Base-by-base conservation (phyloP, 257 asterid genomes). In the Hygrophila difformis region DNA sequence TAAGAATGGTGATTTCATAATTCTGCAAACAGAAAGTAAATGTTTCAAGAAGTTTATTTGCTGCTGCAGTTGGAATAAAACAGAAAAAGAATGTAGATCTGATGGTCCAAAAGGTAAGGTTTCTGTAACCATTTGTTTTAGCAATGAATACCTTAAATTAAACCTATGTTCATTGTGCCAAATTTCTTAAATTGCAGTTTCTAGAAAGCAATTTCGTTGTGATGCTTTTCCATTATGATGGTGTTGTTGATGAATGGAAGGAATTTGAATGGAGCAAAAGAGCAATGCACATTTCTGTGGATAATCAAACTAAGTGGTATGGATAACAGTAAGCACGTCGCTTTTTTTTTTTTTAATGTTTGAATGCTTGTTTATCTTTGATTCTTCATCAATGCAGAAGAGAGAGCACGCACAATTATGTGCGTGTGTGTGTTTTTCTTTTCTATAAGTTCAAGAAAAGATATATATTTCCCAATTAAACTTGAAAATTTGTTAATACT, bases 161-260 rank as follows among this genome's bases (percentile, higher is more conserved):
- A 18, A 40, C 47, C 48, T 56, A 44, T 52, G 18, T 41, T 36
- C 5, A 26, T 29, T 13, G 12, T 0, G 23, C 15, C 51, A 12
- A 18, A 16, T 1, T 8, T 20, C 28, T 36, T 14, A 33, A 58
- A 37, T 28, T 57, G 62, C 83, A 86, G 96, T 87, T 87, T 67
- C 57, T 87, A 12, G 68, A 60, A 12, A 64, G 75, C 56, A 52
- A 75, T 58, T 87, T 87, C 56, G 72, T 53, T 10, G 93, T 86
- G 76, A 86, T 82, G 93, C 80, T 86, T 75, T 80, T 83, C 68
- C 97, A 87, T 67, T 87, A 87, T 43, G 97, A 87, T 68, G 93
- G 87, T 31, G 42, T 56, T 31, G 85, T 83, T 53, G 93, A 83
- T 52, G 75, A 35, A 51, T 87, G 97, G 97, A 74, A 63, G 63